Conservation (phyloP, 257 asterid species). For the Lithospermum erythrorhizon region DNA sequence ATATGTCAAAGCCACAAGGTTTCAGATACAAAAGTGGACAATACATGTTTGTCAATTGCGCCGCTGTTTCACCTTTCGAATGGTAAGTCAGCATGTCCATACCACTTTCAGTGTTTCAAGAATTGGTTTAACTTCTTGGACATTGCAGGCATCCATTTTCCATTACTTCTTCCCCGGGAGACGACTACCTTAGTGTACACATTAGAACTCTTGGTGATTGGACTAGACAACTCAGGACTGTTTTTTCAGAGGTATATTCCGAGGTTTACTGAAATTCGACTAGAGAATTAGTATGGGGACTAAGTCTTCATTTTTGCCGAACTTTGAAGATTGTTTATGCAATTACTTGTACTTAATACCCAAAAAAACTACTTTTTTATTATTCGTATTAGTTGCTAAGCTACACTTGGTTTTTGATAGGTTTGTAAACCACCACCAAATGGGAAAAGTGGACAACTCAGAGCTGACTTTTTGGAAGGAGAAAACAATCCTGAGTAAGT, state of each 20-base stretch:
- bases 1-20: conserved; percentile 21
- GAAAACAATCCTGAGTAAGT: conserved; percentile 18
- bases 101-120: not conserved
- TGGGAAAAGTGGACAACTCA: conserved; percentile 25
- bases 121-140: not conserved
- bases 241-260: conserved; percentile 9
- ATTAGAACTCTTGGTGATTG: conserved; percentile 28
- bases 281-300: too few species aligned
- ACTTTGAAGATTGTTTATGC: too few species aligned
- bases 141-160: conserved; percentile 5
- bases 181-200: conserved; percentile 4
- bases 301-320: too few species aligned
- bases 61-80: conserved; percentile 23
- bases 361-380: too few species aligned
- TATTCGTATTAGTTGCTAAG: not conserved
- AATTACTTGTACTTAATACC: too few species aligned
- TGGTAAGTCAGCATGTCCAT: conserved; percentile 4
- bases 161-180: conserved; percentile 1
- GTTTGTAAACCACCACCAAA: conserved; percentile 20
- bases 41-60: conserved; percentile 19
- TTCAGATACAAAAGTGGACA: conserved; percentile 22
- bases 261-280: too few species aligned
- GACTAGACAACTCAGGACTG: conserved; percentile 20
- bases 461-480: conserved; percentile 16
- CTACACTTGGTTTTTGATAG: conserved; percentile 1